These are phyloP conservation scores for Colletotrichum sublineola DNA, from an alignment of 2,329 filamentous ascomycete genomes.

Conservation along the genomic window DNA sequence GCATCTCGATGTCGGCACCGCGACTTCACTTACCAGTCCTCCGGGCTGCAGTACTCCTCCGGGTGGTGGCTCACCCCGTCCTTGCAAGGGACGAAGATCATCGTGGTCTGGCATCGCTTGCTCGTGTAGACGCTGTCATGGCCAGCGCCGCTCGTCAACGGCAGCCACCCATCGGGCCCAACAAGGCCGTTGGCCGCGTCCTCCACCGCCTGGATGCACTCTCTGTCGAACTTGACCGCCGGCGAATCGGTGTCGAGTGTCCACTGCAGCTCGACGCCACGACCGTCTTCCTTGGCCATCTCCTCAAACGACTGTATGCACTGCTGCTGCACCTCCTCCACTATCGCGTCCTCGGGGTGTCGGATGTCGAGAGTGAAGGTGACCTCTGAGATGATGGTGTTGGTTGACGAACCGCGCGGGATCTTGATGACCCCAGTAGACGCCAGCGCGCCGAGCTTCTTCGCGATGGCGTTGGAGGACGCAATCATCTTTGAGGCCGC, in stretches of 20 bases:
- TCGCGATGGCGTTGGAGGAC: constrained; percentile 73
- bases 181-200: constrained; percentile 71
- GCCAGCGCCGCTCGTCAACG: constrained; percentile 58
- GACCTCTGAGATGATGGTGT: constrained; percentile 41
- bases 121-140: constrained; percentile 71
- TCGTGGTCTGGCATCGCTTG: constrained; percentile 70
- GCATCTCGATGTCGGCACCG: not conserved
- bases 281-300: constrained; percentile 47
- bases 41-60: constrained; percentile 70
- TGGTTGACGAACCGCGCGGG: constrained; percentile 42
- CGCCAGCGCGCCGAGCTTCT: constrained; percentile 71
- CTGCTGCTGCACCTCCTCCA: constrained; percentile 43
- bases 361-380: constrained; percentile 44
- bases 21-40: constrained; percentile 60
- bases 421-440: constrained; percentile 74
- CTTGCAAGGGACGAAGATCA: constrained; percentile 76
- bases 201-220: constrained; percentile 76
- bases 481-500: constrained; percentile 77
- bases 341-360: constrained; percentile 38
- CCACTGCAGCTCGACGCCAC: constrained; percentile 65
- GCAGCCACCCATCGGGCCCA: constrained; percentile 55
- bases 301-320: constrained; percentile 45
- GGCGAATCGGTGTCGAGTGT: constrained; percentile 72
- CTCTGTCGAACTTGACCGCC: constrained; percentile 74
- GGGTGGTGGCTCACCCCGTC: constrained; percentile 75